Evolutionary conservation across 495 filamentous ascomycete species (phyloP).

Genomic region (Aspergillus mulundensis): DNA sequence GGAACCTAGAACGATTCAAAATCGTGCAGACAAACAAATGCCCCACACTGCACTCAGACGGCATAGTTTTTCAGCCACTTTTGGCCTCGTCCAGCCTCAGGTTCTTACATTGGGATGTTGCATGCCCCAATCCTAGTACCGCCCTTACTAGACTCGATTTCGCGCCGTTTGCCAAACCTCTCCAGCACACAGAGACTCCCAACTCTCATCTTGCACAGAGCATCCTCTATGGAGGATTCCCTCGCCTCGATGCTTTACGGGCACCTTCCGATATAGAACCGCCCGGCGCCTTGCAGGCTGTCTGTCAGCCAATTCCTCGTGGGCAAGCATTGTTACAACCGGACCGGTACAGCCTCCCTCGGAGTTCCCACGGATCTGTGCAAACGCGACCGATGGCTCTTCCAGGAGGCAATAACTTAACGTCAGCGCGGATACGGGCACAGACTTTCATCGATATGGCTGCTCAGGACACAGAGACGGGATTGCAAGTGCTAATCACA

Average conservation of each 20-base stretch:
- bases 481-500: slow-evolving; percentile 40
- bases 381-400: slow-evolving; percentile 40
- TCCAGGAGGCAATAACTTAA: slow-evolving; percentile 44
- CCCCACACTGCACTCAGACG: slow-evolving; percentile 55
- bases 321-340: slow-evolving; percentile 46
- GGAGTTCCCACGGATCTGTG: slow-evolving; percentile 46
- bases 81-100: slow-evolving; percentile 63
- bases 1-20: slow-evolving; percentile 59
- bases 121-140: slow-evolving; percentile 41
- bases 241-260: slow-evolving; percentile 61
- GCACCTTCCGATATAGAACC: slow-evolving; percentile 69
- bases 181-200: slow-evolving; percentile 44
- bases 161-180: slow-evolving; percentile 35
- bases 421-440: slow-evolving; percentile 44
- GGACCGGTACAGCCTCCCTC: slow-evolving; percentile 46
- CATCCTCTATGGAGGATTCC: slow-evolving; percentile 68
- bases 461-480: slow-evolving; percentile 39
- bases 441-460: slow-evolving; percentile 50
- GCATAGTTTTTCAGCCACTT: slow-evolving; percentile 62
- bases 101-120: slow-evolving; percentile 80
- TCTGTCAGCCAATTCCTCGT: slow-evolving; percentile 58
- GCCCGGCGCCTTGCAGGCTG: slow-evolving; percentile 61
- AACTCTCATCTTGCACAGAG: slow-evolving; percentile 70
- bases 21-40: slow-evolving; percentile 61
- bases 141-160: slow-evolving; percentile 40